A percentile compares a stretch with the other conserved stretches of the same genome.
phyloP scores from a whole-genome alignment of 2,329 filamentous ascomycete genomes.

The Nothophoma quercina region DNA sequence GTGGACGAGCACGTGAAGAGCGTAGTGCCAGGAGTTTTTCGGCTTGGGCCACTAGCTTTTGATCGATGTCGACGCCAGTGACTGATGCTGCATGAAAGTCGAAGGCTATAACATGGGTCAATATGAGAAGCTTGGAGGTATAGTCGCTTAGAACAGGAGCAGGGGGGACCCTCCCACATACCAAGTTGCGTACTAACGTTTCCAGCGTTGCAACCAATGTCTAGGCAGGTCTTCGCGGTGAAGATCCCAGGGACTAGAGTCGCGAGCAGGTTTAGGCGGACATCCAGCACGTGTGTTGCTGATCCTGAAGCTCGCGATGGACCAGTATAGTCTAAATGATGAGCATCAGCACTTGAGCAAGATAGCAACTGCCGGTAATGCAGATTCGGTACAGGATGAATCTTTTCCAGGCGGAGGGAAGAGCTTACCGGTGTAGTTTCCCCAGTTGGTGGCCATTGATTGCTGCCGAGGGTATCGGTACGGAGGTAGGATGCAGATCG shows the following conservation, averaged over 20 bases:
- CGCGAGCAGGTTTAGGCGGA: constrained; percentile 44
- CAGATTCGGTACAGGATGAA: background rate
- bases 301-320: constrained; percentile 44
- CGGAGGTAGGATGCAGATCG: constrained; percentile 32
- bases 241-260: constrained; percentile 45
- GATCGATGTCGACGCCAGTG: constrained; percentile 51
- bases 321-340: constrained; percentile 48
- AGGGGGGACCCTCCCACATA: constrained; percentile 40
- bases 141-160: constrained; percentile 17
- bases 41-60: constrained; percentile 46
- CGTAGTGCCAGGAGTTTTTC: constrained; percentile 46
- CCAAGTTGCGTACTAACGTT: constrained; percentile 49
- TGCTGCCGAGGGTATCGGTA: constrained; percentile 18
- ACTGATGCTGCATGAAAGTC: constrained; percentile 48
- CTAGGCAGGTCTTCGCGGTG: constrained; percentile 46
- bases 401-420: constrained; percentile 12
- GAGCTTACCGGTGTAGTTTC: constrained; percentile 43
- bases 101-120: constrained; percentile 42
- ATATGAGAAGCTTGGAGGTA: constrained; percentile 28
- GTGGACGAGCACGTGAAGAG: constrained; percentile 44
- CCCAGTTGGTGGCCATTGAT: constrained; percentile 44
- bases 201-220: constrained; percentile 52
- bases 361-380: constrained; percentile 27
- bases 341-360: constrained; percentile 19
- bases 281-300: constrained; percentile 49